Percentiles rank a stretch among this genome's conserved stretches.
phyloP scores from a whole-genome alignment of 2,329 filamentous ascomycete species.

The Phaeosphaeria sp. region DNA sequence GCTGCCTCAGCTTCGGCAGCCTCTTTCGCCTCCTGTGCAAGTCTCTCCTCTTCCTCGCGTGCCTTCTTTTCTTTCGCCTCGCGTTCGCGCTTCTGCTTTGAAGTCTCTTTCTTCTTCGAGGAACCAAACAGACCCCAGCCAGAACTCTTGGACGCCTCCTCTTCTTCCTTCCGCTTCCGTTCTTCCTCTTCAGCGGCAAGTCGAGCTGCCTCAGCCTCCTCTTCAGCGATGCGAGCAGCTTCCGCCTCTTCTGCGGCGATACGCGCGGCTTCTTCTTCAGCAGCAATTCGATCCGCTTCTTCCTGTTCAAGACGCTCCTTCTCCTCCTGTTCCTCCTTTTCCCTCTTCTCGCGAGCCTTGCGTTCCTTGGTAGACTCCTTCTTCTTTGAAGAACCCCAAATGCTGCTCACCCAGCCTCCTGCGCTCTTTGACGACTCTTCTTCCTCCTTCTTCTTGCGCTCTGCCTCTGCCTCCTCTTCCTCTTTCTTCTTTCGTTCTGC shows the following conservation, averaged over 20 bases:
- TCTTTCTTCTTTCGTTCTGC: constrained; percentile 24
- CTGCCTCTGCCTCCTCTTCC: constrained; percentile 25
- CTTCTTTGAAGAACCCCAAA: constrained; percentile 46
- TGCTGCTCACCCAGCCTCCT: constrained; percentile 31
- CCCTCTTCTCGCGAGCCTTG: constrained; percentile 43
- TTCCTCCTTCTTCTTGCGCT: constrained; percentile 21
- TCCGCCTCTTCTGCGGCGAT: constrained; percentile 29
- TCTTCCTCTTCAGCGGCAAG: constrained; percentile 21
- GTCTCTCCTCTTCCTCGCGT: constrained; percentile 20
- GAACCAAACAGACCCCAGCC: constrained; percentile 24
- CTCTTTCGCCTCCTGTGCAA: constrained; percentile 23
- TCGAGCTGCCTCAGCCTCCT: constrained; percentile 29
- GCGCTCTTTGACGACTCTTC: constrained; percentile 38
- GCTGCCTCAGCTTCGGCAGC: constrained; percentile 39
- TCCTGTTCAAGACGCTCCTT: constrained; percentile 47
- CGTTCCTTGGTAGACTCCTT: constrained; percentile 43
- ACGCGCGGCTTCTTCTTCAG: constrained; percentile 32
- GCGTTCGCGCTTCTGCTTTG: constrained; percentile 38
- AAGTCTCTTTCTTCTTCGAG: constrained; percentile 44
- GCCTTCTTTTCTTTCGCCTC: constrained; percentile 36
- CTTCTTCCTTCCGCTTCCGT: constrained; percentile 17
- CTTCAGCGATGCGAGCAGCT: constrained; percentile 19
- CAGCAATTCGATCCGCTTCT: constrained; percentile 35
- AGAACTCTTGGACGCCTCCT: constrained; percentile 33
- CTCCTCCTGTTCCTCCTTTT: constrained; percentile 39